Conservation (phyloP, 352 stramenopile species). For the Globisporangium alternatum region DNA sequence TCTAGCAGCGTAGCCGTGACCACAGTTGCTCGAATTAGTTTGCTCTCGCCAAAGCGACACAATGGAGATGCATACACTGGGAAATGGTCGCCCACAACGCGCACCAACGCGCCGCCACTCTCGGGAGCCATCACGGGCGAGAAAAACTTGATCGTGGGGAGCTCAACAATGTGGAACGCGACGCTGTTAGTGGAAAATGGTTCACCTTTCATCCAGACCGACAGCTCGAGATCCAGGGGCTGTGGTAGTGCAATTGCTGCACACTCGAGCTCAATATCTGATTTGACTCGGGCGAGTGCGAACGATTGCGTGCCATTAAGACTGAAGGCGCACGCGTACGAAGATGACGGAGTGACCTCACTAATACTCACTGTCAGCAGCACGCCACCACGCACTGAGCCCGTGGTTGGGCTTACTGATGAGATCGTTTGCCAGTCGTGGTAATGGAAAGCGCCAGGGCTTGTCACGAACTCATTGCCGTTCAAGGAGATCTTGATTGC, state of each 20-base stretch:
- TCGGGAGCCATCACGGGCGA: constrained; percentile 22
- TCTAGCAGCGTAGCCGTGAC: constrained; percentile 26
- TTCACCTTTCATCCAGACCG: constrained; percentile 34
- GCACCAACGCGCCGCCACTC: constrained; percentile 15
- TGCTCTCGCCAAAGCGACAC: constrained; percentile 24
- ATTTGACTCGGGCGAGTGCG: constrained; percentile 10
- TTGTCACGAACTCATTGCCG: constrained; percentile 23
- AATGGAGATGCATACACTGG: constrained; percentile 13
- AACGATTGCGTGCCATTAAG: constrained; percentile 7
- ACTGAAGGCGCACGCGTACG: constrained; percentile 34
- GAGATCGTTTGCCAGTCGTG: constrained; percentile 21
- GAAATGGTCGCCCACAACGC: constrained; percentile 20
- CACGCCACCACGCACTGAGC: constrained; percentile 20
- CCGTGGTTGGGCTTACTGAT: constrained; percentile 25
- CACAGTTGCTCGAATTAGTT: constrained; percentile 4
- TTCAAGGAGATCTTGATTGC: constrained; percentile 24
- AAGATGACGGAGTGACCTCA: constrained; percentile 5
- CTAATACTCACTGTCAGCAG: constrained; percentile 21
- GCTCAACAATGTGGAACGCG: constrained; percentile 22
- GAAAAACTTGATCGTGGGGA: constrained; percentile 18
- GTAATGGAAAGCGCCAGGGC: constrained; percentile 23
- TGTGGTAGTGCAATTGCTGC: constrained; percentile 5
- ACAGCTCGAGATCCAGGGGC: constrained; percentile 19
- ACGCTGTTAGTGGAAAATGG: constrained; percentile 27
- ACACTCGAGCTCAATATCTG: constrained; percentile 7